Evolutionary conservation across 371 early-diverging fungal species (phyloP), one percentile per base, ranked within the genome.

Genomic region (Mucor velutinosus): DNA sequence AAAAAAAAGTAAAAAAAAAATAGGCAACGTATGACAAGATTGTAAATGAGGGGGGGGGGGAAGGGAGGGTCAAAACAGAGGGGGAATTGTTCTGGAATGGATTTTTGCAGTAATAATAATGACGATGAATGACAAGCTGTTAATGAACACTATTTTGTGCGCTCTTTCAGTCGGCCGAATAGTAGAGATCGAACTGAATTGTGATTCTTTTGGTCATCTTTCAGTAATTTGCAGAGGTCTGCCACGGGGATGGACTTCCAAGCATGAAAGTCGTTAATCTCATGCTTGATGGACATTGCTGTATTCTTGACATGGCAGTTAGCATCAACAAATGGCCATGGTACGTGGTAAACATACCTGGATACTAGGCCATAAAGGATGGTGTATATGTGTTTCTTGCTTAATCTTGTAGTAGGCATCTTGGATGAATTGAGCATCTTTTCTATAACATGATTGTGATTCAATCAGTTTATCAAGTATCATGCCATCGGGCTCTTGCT

Each of bases 401-500:
- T 62, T 68, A 19, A 60, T 61, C 35, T 67, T 60, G 8, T 61
- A 21, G 64, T 75, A 69, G 1, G 72, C 73, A 14, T 75, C 66
- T 64, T 68, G 55, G 25, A 78, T 76, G 43, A 72, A 81, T 25
- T 75, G 72, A 7, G 74, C 75, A 23, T 81, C 78, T 43, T 75
- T 69, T 63, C 70, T 76, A 27, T 69, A 71, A 17, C 60, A 53
- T 58, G 60, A 64, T 21, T 45, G 43, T 32, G 32, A 45, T 10
- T 5, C 37, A 14, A 49, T 51, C 29, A 25, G 15, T 49, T 17
- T 7, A 5, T 49, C 23, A n/a, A 56, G n/a, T 32, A 15, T 19
- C 56, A 30, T 19, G 7, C 32, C 30, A 30, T 47, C 8, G 23
- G 27, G 7, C 5, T 32, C 33, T 11, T 56, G 63, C 15, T 76